phyloP scores from a whole-genome alignment of 2,329 filamentous ascomycete species.

The Alternaria viburni region DNA sequence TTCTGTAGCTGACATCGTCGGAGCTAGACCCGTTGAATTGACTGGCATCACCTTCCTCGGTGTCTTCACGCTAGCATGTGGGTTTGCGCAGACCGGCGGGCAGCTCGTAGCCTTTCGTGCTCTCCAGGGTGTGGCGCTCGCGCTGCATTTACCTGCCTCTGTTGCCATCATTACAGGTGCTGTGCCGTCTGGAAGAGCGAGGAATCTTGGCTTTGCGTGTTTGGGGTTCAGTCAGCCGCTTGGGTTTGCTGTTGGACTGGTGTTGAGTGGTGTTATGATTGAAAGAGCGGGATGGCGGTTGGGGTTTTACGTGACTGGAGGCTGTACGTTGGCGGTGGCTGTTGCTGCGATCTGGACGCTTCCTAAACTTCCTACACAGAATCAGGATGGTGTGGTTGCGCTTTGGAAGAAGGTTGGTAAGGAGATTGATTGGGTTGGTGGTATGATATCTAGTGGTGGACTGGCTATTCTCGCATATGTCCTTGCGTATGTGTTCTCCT shows the following conservation, averaged over 20 bases:
- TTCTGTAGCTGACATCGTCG: slow-evolving; percentile 59
- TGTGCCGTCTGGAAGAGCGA: slow-evolving; percentile 29
- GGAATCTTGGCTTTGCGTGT: slow-evolving; percentile 47
- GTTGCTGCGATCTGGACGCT: slow-evolving; percentile 38
- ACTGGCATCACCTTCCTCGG: slow-evolving; percentile 52
- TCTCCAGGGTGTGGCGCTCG: slow-evolving; percentile 55
- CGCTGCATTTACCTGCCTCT: slow-evolving; percentile 56
- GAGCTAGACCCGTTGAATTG: slow-evolving; percentile 53
- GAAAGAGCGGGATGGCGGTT: slow-evolving; percentile 58
- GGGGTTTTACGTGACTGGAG: slow-evolving; percentile 53
- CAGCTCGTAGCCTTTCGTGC: slow-evolving; percentile 54
- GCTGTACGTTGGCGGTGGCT: slow-evolving; percentile 44
- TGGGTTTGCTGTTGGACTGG: slow-evolving; percentile 59
- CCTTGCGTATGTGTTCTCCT: slow-evolving; percentile 22
- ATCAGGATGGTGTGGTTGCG: background rate
- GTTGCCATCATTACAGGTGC: slow-evolving; percentile 53
- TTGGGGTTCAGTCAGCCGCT: slow-evolving; percentile 56
- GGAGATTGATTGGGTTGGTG: slow-evolving; percentile 41
- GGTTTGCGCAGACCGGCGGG: slow-evolving; percentile 53
- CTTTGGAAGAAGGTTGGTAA: slow-evolving; percentile 20
- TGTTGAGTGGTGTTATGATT: slow-evolving; percentile 58
- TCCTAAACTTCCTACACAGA: slow-evolving; percentile 23
- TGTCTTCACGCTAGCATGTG: slow-evolving; percentile 54
- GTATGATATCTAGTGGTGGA: slow-evolving; percentile 29
- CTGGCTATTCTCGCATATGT: slow-evolving; percentile 32